Conservation (phyloP, 257 asterid genomes). For the Salvia rosmarinus region DNA sequence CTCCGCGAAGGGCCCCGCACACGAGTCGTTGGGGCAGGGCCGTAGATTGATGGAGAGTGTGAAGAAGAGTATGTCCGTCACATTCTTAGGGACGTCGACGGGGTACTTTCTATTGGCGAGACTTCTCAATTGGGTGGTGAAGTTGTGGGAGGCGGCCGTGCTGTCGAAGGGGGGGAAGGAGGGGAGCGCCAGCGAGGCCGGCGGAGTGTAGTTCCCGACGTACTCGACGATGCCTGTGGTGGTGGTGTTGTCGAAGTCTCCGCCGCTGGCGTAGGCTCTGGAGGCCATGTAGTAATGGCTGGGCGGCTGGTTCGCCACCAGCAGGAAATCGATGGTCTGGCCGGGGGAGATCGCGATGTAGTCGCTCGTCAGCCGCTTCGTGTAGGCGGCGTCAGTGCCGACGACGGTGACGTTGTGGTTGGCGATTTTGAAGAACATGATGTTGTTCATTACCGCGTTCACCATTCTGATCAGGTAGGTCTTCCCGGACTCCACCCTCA, state of each 20-base stretch:
- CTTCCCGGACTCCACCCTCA: slow-evolving; percentile 49
- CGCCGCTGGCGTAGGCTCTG: slow-evolving; percentile 31
- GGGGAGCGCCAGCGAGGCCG: slow-evolving; percentile 22
- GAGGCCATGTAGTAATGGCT: slow-evolving; percentile 63
- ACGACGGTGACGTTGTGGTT: slow-evolving; percentile 56
- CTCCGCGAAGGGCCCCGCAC: slow-evolving; percentile 41
- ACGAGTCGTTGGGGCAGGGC: slow-evolving; percentile 38
- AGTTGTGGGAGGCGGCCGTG: slow-evolving; percentile 33
- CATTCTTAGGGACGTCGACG: slow-evolving; percentile 45
- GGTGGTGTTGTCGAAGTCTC: slow-evolving; percentile 35
- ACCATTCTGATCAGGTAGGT: slow-evolving; percentile 57
- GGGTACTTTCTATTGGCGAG: slow-evolving; percentile 41
- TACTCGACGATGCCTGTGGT: slow-evolving; percentile 51
- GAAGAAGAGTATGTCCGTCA: slow-evolving; percentile 29
- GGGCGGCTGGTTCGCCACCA: slow-evolving; percentile 51
- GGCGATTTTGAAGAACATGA: slow-evolving; percentile 59
- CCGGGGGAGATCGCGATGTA: slow-evolving; percentile 63
- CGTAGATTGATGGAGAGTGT: slow-evolving; percentile 48
- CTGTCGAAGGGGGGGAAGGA: slow-evolving; percentile 42
- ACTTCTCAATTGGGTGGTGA: slow-evolving; percentile 38
- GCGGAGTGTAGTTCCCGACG: slow-evolving; percentile 41
- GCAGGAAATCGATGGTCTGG: slow-evolving; percentile 61
- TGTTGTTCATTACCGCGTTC: slow-evolving; percentile 64
- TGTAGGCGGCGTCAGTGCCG: slow-evolving; percentile 60
- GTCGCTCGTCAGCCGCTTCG: slow-evolving; percentile 39